Evolutionary conservation across 148 eudicot genomes (phyloP).

Genomic region (Euryodendron excelsum): DNA sequence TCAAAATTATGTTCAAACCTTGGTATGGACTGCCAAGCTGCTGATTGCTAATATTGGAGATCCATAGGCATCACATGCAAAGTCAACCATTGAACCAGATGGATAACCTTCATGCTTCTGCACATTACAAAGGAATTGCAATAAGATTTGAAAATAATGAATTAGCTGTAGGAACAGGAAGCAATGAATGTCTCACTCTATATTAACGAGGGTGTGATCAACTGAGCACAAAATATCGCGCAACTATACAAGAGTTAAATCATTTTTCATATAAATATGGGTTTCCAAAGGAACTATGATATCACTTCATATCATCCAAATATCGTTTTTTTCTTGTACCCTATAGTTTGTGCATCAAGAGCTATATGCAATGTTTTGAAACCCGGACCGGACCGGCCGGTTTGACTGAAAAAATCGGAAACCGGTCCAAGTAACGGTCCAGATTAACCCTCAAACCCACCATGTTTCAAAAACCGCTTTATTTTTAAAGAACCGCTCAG

Average conservation of each 20-base stretch:
- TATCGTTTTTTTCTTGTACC: background rate
- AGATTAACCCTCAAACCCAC: no score
- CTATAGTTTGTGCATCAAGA: background rate
- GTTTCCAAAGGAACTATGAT: background rate
- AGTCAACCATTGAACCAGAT: constrained; percentile 94
- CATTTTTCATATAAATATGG: background rate
- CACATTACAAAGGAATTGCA: constrained; percentile 1
- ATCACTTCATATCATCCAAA: background rate
- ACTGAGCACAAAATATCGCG: background rate
- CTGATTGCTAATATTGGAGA: constrained; percentile 91
- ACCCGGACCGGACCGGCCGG: no score
- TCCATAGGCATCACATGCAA: constrained; percentile 86
- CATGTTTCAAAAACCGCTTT: no score
- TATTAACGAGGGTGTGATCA: background rate
- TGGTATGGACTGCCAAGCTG: constrained; percentile 90
- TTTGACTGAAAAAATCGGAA: no score
- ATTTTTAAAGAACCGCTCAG: no score
- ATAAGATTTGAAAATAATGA: background rate
- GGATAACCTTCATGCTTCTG: constrained; percentile 94
- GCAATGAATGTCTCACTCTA: background rate
- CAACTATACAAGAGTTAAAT: background rate
- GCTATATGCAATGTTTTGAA: no score
- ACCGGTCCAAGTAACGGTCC: no score
- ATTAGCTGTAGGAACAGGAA: background rate
- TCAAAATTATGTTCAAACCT: constrained; percentile 40